Conservation (phyloP, 177 flowering plant genomes). For the Telopea speciosissima region DNA sequence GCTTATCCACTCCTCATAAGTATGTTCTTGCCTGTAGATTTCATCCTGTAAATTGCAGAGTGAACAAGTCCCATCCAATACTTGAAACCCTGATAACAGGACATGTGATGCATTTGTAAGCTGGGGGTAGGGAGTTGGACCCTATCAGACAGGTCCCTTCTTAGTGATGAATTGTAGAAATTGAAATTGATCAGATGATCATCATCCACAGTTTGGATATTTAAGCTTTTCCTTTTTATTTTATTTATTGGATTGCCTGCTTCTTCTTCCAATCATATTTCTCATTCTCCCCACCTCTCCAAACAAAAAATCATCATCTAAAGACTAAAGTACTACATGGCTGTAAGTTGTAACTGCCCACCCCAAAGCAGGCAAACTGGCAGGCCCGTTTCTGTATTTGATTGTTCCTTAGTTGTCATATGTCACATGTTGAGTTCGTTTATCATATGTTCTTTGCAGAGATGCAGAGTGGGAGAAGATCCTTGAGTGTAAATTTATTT, state of each 20-base stretch:
- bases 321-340: neutral
- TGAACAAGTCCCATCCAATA: no score
- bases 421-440: neutral
- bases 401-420: neutral
- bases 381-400: neutral
- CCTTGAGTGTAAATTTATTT: neutral
- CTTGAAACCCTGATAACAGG: neutral
- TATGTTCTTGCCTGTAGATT: no score
- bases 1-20: no score
- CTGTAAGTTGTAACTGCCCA: neutral
- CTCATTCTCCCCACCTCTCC: neutral
- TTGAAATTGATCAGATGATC: neutral
- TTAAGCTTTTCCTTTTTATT: neutral
- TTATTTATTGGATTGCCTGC: neutral
- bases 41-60: no score
- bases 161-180: neutral
- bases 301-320: neutral
- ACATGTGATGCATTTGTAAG: neutral
- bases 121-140: neutral
- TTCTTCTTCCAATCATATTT: neutral
- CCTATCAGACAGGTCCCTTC: neutral
- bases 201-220: neutral
- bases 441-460: slow-evolving; percentile 10
- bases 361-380: neutral
- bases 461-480: slow-evolving; percentile 10